phyloP scores from a whole-genome alignment of 2,329 filamentous ascomycete species.

The Aureobasidium sp. region DNA sequence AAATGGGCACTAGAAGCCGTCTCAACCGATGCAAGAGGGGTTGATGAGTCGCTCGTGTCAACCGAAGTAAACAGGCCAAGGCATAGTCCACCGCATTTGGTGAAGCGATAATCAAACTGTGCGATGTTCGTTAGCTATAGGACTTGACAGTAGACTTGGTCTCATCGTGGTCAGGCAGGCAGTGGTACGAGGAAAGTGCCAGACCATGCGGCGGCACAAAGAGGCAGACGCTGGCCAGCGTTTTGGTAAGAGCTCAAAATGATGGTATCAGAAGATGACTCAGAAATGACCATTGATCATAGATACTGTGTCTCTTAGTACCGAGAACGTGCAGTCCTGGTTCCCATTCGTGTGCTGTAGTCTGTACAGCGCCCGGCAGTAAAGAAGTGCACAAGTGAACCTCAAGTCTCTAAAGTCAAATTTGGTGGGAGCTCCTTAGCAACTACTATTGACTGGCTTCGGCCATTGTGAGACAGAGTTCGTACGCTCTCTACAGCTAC shows the following conservation, averaged over 20 bases:
- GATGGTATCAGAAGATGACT: neutral
- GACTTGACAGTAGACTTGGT: neutral
- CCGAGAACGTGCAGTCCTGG: neutral
- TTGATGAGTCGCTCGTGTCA: conserved; percentile 43
- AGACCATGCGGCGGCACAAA: neutral
- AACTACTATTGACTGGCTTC: neutral
- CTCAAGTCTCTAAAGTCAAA: neutral
- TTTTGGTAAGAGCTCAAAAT: neutral
- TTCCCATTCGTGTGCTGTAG: neutral
- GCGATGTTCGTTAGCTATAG: conserved; percentile 5
- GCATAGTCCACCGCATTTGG: conserved; percentile 66
- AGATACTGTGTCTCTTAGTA: neutral
- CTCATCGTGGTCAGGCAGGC: neutral
- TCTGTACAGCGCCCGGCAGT: neutral
- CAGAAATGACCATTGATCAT: neutral
- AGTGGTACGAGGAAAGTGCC: neutral
- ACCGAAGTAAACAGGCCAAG: conserved; percentile 72
- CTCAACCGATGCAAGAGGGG: conserved; percentile 43
- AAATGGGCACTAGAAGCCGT: conserved; percentile 50
- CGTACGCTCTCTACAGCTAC: neutral
- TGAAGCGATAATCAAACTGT: conserved; percentile 71
- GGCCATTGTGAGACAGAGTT: neutral
- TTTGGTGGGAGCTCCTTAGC: no score
- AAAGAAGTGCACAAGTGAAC: neutral
- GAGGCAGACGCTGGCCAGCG: neutral